A percentile compares a stretch with the other conserved stretches of the same genome.
These are phyloP conservation scores for Alternaria gansuensis DNA, from an alignment of 2,329 filamentous ascomycete genomes.

Conservation along the genomic window DNA sequence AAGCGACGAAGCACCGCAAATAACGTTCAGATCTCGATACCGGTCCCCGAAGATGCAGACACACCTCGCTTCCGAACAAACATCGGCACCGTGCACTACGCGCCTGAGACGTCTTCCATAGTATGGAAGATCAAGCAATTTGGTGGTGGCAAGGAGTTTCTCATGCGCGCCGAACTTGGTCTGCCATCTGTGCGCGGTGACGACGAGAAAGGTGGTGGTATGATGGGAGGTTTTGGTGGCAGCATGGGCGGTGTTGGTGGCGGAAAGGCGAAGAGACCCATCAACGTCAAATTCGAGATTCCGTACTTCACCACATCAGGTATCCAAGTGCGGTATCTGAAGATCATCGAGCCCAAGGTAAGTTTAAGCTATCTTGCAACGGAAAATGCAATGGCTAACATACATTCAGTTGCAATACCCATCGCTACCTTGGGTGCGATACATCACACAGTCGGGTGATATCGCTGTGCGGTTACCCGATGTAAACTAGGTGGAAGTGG, in stretches of 20 bases:
- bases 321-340: slow-evolving; percentile 97
- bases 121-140: slow-evolving; percentile 99
- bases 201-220: slow-evolving; percentile 93
- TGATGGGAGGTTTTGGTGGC: slow-evolving; percentile 96
- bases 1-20: slow-evolving; percentile 97
- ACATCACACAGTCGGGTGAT: slow-evolving; percentile 97
- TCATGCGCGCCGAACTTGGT: slow-evolving; percentile 97
- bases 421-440: slow-evolving; percentile 95
- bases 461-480: slow-evolving; percentile 96
- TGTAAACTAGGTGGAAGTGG: slow-evolving; percentile 65
- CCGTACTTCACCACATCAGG: slow-evolving; percentile 99
- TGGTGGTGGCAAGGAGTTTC: slow-evolving; percentile 95
- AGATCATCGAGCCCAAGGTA: slow-evolving; percentile 99
- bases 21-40: slow-evolving; percentile 97
- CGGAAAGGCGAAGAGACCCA: slow-evolving; percentile 91
- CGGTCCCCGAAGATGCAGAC: slow-evolving; percentile 96
- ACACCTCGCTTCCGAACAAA: slow-evolving; percentile 96
- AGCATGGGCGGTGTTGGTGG: slow-evolving; percentile 89
- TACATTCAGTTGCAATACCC: slow-evolving; percentile 88
- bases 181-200: slow-evolving; percentile 93
- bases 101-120: slow-evolving; percentile 95
- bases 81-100: slow-evolving; percentile 96
- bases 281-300: slow-evolving; percentile 99
- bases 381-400: slow-evolving; percentile 13
- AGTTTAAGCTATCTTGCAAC: slow-evolving; percentile 35